These are phyloP conservation scores for Boletellus emodensis DNA, from an alignment of 768 basidiomycete genomes.

Conservation along the genomic window DNA sequence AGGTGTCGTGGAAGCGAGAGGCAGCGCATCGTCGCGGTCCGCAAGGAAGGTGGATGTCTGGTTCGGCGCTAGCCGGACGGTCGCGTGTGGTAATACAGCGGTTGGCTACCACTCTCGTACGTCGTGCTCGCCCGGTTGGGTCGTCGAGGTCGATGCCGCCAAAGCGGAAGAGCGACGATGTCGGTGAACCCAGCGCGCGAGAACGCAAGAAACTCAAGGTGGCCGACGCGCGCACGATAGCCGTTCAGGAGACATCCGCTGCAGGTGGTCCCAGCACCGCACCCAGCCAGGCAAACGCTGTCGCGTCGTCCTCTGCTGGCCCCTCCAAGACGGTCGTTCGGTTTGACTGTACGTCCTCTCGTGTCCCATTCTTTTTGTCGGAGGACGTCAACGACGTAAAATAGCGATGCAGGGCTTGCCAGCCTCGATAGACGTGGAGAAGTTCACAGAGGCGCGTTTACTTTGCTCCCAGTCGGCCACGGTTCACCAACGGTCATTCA, in stretches of 20 bases:
- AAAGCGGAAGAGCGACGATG: conserved; percentile 38
- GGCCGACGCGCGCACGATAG: conserved; percentile 59
- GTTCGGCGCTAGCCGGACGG: conserved; percentile 24
- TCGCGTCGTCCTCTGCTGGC: conserved; percentile 27
- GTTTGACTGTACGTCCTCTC: conserved; percentile 38
- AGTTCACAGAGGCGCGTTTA: conserved; percentile 69
- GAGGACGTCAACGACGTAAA: background rate
- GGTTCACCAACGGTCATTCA: conserved; percentile 28
- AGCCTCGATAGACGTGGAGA: conserved; percentile 77
- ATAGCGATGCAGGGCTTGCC: conserved; percentile 62
- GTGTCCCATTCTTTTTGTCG: background rate
- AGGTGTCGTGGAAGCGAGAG: conserved; percentile 18
- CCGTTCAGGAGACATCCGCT: conserved; percentile 44
- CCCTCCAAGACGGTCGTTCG: conserved; percentile 37
- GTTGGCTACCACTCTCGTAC: background rate
- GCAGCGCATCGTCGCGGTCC: conserved; percentile 35
- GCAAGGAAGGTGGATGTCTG: no score
- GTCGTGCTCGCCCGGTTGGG: no score
- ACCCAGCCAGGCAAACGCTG: conserved; percentile 24
- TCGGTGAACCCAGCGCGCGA: conserved; percentile 32
- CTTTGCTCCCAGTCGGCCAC: background rate
- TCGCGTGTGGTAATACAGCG: background rate
- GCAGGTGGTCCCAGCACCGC: conserved; percentile 5
- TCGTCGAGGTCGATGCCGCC: conserved; percentile 32
- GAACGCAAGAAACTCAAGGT: conserved; percentile 72